These are phyloP conservation scores for Fusarium sp. DNA, from an alignment of 2,329 filamentous ascomycete genomes.

Conservation along the genomic window DNA sequence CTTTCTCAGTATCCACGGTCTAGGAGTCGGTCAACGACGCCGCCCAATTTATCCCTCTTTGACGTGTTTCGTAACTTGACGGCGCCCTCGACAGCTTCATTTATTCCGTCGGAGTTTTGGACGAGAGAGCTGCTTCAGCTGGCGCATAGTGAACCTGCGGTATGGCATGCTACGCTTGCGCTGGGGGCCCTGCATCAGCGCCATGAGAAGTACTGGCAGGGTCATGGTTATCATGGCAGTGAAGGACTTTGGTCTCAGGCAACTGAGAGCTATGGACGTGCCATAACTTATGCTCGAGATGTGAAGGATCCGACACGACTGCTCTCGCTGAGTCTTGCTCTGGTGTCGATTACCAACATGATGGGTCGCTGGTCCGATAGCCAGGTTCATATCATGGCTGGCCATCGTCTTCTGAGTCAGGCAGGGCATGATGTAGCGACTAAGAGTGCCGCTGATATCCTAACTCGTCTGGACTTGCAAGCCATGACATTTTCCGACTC, in stretches of 20 bases:
- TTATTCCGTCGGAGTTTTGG: conserved; percentile 55
- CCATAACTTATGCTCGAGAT: conserved; percentile 49
- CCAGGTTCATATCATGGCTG: conserved; percentile 52
- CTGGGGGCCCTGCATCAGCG: conserved; percentile 55
- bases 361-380: conserved; percentile 52
- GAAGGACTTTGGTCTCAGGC: conserved; percentile 42
- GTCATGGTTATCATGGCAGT: conserved; percentile 6
- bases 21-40: conserved; percentile 12
- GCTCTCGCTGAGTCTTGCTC: conserved; percentile 53
- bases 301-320: conserved; percentile 48
- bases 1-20: conserved; percentile 40
- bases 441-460: conserved; percentile 41
- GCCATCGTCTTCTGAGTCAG: conserved; percentile 47
- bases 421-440: conserved; percentile 28
- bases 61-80: conserved; percentile 56
- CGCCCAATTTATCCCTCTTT: conserved; percentile 47
- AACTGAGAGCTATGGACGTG: conserved; percentile 46
- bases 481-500: conserved; percentile 55
- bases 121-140: conserved; percentile 52
- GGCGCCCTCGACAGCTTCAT: conserved; percentile 46
- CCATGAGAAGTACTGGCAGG: conserved; percentile 38
- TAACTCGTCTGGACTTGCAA: conserved; percentile 54
- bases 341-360: conserved; percentile 53
- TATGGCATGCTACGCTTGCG: conserved; percentile 55
- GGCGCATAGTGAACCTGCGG: conserved; percentile 54